These are phyloP conservation scores for Aspergillus campestris DNA, from an alignment of 495 filamentous ascomycete species.

Conservation along the genomic window DNA sequence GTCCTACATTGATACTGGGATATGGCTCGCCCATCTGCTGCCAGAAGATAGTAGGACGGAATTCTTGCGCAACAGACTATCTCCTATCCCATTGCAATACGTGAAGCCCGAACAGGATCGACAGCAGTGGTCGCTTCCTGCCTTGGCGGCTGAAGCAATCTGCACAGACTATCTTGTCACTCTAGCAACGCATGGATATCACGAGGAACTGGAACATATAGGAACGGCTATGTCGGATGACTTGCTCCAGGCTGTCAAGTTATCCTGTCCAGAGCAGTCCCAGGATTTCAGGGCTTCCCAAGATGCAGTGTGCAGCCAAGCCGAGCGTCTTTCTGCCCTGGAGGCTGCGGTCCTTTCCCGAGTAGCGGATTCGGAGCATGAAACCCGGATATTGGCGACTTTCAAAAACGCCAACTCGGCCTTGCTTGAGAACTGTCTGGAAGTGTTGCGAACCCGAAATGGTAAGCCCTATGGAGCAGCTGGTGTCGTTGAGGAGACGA, in stretches of 20 bases:
- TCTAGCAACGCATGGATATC: slow-evolving; percentile 18
- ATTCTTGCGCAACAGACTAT: slow-evolving; percentile 40
- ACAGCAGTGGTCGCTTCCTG: slow-evolving; percentile 42
- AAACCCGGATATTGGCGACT: slow-evolving; percentile 10
- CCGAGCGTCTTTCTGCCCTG: slow-evolving; percentile 54
- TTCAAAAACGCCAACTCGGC: slow-evolving; percentile 20
- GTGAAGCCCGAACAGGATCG: slow-evolving; percentile 38
- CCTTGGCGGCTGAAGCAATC: slow-evolving; percentile 26
- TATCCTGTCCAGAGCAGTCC: slow-evolving; percentile 69
- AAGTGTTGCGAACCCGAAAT: slow-evolving; percentile 49
- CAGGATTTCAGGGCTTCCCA: slow-evolving; percentile 67
- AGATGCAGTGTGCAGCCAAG: slow-evolving; percentile 49
- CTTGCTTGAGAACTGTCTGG: slow-evolving; percentile 43
- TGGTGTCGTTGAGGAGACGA: slow-evolving; percentile 46
- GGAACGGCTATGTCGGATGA: slow-evolving; percentile 49
- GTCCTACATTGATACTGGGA: slow-evolving; percentile 55
- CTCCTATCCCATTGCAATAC: slow-evolving; percentile 52
- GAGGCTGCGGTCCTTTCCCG: slow-evolving; percentile 37
- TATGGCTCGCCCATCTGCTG: slow-evolving; percentile 39
- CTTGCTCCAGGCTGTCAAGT: slow-evolving; percentile 53
- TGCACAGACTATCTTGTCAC: slow-evolving; percentile 30
- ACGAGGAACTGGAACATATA: slow-evolving; percentile 27
- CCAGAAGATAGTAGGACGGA: slow-evolving; percentile 36
- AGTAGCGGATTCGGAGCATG: slow-evolving; percentile 18
- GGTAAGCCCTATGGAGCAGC: slow-evolving; percentile 81